Base-by-base conservation (phyloP, 805 yeast species). In the Limtongia smithiae region DNA sequence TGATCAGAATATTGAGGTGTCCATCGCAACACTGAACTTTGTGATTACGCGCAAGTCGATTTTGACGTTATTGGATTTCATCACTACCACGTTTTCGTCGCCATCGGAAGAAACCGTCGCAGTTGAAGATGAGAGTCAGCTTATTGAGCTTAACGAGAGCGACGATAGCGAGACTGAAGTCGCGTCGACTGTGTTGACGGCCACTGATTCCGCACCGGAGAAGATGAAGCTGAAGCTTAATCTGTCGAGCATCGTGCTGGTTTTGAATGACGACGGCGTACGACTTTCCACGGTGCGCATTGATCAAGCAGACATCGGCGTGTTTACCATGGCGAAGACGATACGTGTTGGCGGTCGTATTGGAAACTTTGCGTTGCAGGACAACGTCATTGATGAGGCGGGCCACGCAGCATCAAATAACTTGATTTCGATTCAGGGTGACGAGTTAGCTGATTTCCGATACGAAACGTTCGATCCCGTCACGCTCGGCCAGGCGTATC, bases 1-100 rank as follows among this genome's bases (percentile, higher is more conserved):
- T 64, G 96, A 90, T 61, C 96, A 88, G 65, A 81, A 78, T 56
- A 77, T 90, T 4, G 72, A 77, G 7, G 69, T 93, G 43, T 74
- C 80, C 37, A 75, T 93, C 68, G 88, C 96, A 0, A 87, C 94
- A 12, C 77, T 93, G 46, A 79, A 79, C 54, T 74, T 85, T 32
- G 83, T 85, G 2, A 67, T 90, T 5, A 80, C 94, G 0, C 79
- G 97, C 41, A 84, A 80, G 61, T 84, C 95, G 1, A 68, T 85
- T 14, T 71, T 93, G 53, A 83, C 94, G 1, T 69, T 93, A 12
- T 68, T 91, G 55, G 91, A 89, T 64, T 93, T 83, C 64, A 73
- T 85, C 1, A 70, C 90, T 61, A 85, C 88, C 38, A 93, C 97
- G 0, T 93, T 93, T 64, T 84, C 96, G 0, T n/a, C n/a, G n/a